Percentiles rank a stretch among this genome's conserved stretches.
These are phyloP conservation scores for Coniferiporia weirii DNA, from an alignment of 1,284 basidiomycete genomes.

Conservation along the genomic window DNA sequence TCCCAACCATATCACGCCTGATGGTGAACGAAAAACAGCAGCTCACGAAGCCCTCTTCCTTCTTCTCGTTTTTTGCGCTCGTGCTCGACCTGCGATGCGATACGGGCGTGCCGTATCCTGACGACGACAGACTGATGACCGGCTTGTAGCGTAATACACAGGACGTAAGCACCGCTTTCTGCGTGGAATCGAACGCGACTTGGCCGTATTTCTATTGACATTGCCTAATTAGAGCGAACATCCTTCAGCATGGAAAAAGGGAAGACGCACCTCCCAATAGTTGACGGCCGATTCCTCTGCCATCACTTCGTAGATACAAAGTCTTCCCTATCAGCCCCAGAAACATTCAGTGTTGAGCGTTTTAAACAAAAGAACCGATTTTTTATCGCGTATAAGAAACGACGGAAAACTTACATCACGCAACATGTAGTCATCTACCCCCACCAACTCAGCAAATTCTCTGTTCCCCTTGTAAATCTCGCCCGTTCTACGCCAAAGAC, in stretches of 20 bases:
- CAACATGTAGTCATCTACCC: constrained; percentile 76
- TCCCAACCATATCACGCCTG: constrained; percentile 83
- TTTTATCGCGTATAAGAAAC: constrained; percentile 22
- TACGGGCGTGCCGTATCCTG: constrained; percentile 19
- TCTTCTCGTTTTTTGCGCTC: constrained; percentile 20
- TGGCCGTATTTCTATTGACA: constrained; percentile 81
- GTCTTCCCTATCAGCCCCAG: constrained; percentile 53
- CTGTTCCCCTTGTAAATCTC: constrained; percentile 98
- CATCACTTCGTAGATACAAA: constrained; percentile 98
- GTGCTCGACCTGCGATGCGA: constrained; percentile 20
- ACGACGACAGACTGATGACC: constrained; percentile 30
- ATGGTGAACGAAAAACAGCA: constrained; percentile 98
- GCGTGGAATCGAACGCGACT: constrained; percentile 84
- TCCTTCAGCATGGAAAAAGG: not conserved
- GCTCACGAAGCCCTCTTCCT: constrained; percentile 64
- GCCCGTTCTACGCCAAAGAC: constrained; percentile 94
- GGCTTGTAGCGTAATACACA: constrained; percentile 86
- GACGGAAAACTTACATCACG: constrained; percentile 55
- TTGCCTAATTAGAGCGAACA: not conserved
- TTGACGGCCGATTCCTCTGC: constrained; percentile 94
- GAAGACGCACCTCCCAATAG: constrained; percentile 82
- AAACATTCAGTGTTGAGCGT: not conserved
- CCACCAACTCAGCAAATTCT: constrained; percentile 87
- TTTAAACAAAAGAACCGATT: constrained; percentile 22
- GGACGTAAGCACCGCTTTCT: constrained; percentile 90